phyloP scores from a whole-genome alignment of 805 yeast genomes.

The Kluyveromyces nonfermentans region DNA sequence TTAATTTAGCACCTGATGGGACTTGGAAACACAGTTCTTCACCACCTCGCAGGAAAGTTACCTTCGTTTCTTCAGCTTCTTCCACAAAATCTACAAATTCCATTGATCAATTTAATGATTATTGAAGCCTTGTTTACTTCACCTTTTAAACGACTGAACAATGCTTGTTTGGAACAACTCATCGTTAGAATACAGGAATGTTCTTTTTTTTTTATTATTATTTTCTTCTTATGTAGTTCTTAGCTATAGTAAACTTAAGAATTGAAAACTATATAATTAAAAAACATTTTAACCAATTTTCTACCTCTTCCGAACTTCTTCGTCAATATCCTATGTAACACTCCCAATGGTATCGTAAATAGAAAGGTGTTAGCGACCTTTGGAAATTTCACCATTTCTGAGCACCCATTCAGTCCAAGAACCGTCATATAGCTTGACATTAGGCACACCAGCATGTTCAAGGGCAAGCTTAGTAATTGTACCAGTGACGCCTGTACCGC shows the following conservation, averaged over 20 bases:
- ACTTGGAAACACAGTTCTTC: constrained; percentile 27
- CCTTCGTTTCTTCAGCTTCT: constrained; percentile 15
- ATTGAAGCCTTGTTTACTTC: too few relatives aligned
- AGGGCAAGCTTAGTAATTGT: constrained; percentile 74
- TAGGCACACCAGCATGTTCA: constrained; percentile 40
- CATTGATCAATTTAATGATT: constrained; percentile 1
- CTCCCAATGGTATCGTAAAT: too few relatives aligned
- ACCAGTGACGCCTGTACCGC: constrained; percentile 97
- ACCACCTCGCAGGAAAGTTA: constrained; percentile 15
- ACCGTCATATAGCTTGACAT: constrained; percentile 68
- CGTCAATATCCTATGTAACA: too few relatives aligned
- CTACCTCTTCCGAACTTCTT: too few relatives aligned
- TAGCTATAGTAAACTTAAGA: too few relatives aligned
- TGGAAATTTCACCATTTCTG: constrained; percentile 19
- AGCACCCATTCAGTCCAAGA: constrained; percentile 52
- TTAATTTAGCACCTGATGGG: constrained; percentile 33
- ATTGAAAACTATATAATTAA: too few relatives aligned
- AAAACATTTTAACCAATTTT: too few relatives aligned
- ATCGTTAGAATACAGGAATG: too few relatives aligned
- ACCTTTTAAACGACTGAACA: too few relatives aligned
- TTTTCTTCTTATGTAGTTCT: too few relatives aligned
- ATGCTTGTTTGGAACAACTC: too few relatives aligned
- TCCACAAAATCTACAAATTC: constrained; percentile 6
- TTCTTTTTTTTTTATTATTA: too few relatives aligned
- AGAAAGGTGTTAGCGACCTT: constrained; percentile 7